These are phyloP conservation scores for Maudiozyma pseudohumilis DNA, from an alignment of 805 yeast genomes.

Conservation along the genomic window DNA sequence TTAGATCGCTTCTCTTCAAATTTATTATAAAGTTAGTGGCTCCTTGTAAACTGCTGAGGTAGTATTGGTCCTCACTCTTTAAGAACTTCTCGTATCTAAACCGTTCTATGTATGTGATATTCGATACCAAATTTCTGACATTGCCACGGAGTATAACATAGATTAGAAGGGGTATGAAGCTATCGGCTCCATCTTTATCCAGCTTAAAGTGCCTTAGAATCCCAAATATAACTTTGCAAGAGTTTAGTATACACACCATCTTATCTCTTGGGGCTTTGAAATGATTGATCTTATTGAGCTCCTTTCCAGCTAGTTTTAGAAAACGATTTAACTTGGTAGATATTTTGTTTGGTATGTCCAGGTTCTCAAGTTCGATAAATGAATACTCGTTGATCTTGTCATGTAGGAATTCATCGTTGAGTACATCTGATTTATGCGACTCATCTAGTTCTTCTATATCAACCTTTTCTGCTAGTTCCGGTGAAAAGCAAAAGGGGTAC, in stretches of 20 bases:
- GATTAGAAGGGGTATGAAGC: conserved; percentile 82
- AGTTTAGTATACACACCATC: conserved; percentile 78
- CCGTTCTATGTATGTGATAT: conserved; percentile 74
- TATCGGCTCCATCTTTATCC: conserved; percentile 80
- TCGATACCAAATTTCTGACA: conserved; percentile 59
- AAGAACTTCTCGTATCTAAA: conserved; percentile 68
- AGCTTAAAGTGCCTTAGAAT: conserved; percentile 60
- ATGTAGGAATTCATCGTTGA: conserved; percentile 44
- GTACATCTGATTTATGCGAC: conserved; percentile 54
- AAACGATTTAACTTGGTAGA: conserved; percentile 38
- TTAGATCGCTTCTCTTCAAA: conserved; percentile 46
- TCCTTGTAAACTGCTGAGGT: conserved; percentile 80
- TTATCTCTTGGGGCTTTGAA: conserved; percentile 94
- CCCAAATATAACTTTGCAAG: conserved; percentile 89
- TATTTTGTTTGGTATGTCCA: conserved; percentile 52
- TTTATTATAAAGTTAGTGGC: conserved; percentile 73
- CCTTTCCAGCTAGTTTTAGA: conserved; percentile 58
- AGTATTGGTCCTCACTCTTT: conserved; percentile 84
- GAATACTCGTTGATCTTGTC: conserved; percentile 50
- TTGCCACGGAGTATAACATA: conserved; percentile 65
- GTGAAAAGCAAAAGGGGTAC: conserved; percentile 71
- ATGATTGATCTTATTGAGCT: conserved; percentile 65
- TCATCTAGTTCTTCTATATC: conserved; percentile 32
- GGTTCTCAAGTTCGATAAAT: conserved; percentile 65
- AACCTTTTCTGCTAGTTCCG: conserved; percentile 30